Evolutionary conservation across 208 protist species (phyloP).

Genomic region (Borovskyia barvae): DNA sequence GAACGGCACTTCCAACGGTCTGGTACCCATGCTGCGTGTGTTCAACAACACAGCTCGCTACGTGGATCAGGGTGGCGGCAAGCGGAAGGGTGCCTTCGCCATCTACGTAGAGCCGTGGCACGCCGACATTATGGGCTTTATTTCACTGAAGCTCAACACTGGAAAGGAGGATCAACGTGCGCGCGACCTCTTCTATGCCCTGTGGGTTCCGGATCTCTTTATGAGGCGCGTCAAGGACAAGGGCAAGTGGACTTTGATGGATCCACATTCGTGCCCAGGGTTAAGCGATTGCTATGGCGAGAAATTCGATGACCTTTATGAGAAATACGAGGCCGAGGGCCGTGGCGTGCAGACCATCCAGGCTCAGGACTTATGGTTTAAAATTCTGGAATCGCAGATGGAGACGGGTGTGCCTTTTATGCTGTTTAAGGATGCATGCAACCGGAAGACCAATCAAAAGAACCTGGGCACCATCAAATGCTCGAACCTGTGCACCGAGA

Average conservation of each 20-base stretch:
- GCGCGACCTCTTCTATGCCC: constrained; percentile 98
- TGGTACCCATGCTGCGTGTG: constrained; percentile 99
- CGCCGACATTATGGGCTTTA: constrained; percentile 97
- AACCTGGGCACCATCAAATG: constrained; percentile 99
- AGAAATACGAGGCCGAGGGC: constrained; percentile 92
- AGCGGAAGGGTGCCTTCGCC: constrained; percentile 99
- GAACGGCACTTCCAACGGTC: constrained; percentile 96
- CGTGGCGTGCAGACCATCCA: constrained; percentile 81
- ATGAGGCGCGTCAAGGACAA: constrained; percentile 98
- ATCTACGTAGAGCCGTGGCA: constrained; percentile 99
- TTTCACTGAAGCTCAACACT: constrained; percentile 97
- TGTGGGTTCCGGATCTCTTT: constrained; percentile 99
- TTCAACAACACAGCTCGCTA: constrained; percentile 99
- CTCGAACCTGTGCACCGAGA: constrained; percentile 99
- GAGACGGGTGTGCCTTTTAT: constrained; percentile 99
- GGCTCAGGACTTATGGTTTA: constrained; percentile 98
- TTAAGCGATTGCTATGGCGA: constrained; percentile 96
- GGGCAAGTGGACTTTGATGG: constrained; percentile 97
- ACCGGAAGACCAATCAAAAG: constrained; percentile 99
- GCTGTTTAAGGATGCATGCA: constrained; percentile 99
- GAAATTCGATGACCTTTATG: constrained; percentile 95
- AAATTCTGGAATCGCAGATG: constrained; percentile 98
- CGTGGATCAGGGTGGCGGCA: constrained; percentile 98
- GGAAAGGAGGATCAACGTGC: constrained; percentile 97
- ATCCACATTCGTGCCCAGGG: constrained; percentile 95